Evolutionary conservation across 371 early-diverging fungal genomes (phyloP).

Genomic region (Mortierella sp.): DNA sequence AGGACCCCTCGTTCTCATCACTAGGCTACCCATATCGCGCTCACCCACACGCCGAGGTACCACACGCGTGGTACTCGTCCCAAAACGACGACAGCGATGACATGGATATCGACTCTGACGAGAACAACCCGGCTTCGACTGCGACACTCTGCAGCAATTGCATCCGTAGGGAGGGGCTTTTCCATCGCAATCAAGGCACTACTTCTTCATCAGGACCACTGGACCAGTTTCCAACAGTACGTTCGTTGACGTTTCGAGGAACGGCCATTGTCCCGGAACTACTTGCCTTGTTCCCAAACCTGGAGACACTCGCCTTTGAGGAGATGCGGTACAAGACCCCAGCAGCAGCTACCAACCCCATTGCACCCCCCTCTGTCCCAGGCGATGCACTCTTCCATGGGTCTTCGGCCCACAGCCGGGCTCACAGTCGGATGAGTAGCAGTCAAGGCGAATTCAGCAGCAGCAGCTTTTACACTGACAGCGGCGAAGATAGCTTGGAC

Average conservation of each 20-base stretch:
- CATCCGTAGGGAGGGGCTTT: neutral
- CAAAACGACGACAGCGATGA: constrained; percentile 16
- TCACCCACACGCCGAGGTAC: neutral
- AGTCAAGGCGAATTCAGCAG: neutral
- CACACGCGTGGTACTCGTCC: neutral
- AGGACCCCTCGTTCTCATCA: neutral
- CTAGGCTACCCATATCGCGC: neutral
- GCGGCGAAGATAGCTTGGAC: constrained; percentile 19
- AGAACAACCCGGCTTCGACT: neutral
- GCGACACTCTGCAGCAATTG: constrained; percentile 2
- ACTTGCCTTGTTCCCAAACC: constrained; percentile 23
- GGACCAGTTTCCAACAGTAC: constrained; percentile 21
- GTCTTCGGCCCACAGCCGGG: neutral
- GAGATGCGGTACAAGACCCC: neutral
- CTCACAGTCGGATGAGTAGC: constrained; percentile 8
- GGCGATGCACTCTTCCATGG: neutral
- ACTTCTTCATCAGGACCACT: neutral
- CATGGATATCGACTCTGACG: constrained; percentile 24
- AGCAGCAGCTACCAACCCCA: neutral
- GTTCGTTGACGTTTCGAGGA: constrained; percentile 34
- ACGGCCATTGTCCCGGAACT: constrained; percentile 22
- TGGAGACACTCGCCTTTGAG: constrained; percentile 25
- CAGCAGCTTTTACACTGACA: constrained; percentile 25
- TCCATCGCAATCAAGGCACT: neutral
- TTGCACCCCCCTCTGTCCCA: neutral